Conservation (phyloP, 2,329 filamentous ascomycete genomes). For the Botrytis paeoniae region DNA sequence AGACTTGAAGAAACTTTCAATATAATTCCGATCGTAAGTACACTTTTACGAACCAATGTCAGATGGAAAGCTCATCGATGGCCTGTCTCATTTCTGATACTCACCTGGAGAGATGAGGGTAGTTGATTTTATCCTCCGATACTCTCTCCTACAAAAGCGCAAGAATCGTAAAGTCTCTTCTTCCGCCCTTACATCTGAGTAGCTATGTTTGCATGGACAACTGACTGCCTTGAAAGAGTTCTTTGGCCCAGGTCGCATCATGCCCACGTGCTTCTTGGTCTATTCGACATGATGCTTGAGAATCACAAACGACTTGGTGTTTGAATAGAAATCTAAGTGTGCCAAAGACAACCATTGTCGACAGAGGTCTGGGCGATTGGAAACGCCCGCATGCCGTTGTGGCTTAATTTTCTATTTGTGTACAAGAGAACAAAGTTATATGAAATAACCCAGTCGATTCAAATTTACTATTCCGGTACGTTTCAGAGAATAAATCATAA, state of each 20-base stretch:
- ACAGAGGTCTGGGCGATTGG: not conserved
- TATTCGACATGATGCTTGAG: rapidly evolving
- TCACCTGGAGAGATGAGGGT: not conserved
- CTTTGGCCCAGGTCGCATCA: not conserved
- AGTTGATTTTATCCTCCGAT: not conserved
- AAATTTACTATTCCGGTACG: not conserved
- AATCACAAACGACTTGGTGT: not conserved
- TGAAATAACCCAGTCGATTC: not conserved
- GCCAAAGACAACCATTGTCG: too few relatives aligned
- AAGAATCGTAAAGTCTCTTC: not conserved
- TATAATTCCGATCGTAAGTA: not conserved
- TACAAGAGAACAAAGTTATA: not conserved
- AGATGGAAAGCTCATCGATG: not conserved
- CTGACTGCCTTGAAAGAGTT: not conserved
- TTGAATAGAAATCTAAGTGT: too few relatives aligned
- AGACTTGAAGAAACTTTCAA: not conserved
- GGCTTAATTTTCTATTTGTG: not conserved
- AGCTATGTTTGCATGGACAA: not conserved
- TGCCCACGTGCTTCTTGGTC: rapidly evolving
- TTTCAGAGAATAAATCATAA: not conserved
- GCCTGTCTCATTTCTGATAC: not conserved
- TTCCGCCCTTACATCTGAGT: not conserved
- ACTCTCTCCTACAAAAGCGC: not conserved
- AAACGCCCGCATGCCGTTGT: not conserved
- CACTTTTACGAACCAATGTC: not conserved